Conservation (phyloP, 305 asterid genomes). For the Fraxinus sp. region DNA sequence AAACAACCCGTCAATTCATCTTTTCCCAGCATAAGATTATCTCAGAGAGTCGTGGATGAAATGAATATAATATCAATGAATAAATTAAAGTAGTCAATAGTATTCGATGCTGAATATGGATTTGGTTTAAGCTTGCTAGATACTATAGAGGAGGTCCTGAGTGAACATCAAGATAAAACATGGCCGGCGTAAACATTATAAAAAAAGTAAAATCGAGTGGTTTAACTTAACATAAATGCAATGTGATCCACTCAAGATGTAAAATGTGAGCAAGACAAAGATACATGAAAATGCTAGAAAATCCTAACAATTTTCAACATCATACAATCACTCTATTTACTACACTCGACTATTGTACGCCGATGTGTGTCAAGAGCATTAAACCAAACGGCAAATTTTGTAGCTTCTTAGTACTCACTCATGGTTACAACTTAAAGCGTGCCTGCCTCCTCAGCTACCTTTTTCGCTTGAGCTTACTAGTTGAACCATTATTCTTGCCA, state of each 20-base stretch:
- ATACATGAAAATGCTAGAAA: background rate
- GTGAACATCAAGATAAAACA: background rate
- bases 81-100: background rate
- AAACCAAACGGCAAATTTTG: constrained; percentile 4
- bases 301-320: background rate
- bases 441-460: constrained; percentile 30
- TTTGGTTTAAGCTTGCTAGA: background rate
- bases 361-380: background rate
- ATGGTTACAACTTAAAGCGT: constrained; percentile 37
- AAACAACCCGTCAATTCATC: background rate
- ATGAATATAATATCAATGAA: background rate
- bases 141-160: background rate
- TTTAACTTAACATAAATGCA: background rate
- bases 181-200: background rate
- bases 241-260: background rate
- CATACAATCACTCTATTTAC: background rate
- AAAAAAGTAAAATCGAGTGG: background rate
- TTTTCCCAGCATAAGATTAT: background rate
- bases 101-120: background rate
- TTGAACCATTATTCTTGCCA: constrained; percentile 17
- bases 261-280: background rate
- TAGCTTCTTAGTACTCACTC: constrained; percentile 25
- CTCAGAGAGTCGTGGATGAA: background rate
- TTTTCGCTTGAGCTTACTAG: constrained; percentile 4
- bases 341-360: constrained; percentile 18